These are phyloP conservation scores for Simplicillium aogashimaense DNA, from an alignment of 2,329 filamentous ascomycete genomes.

Conservation along the genomic window DNA sequence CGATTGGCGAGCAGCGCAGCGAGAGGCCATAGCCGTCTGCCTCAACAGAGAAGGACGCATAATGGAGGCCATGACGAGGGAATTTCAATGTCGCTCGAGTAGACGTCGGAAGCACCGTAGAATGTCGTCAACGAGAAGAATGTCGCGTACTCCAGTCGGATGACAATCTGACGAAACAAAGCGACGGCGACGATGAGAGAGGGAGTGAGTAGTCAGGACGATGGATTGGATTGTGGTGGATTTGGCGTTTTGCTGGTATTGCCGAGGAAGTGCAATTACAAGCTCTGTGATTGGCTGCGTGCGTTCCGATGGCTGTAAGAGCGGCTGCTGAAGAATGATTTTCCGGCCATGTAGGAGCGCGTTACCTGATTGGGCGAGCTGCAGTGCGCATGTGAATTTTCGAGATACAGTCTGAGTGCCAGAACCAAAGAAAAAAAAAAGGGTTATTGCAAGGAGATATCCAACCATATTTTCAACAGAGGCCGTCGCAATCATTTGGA, in stretches of 20 bases:
- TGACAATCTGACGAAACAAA: too few relatives aligned
- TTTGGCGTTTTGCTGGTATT: conserved; percentile 19
- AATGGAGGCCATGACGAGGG: conserved; percentile 43
- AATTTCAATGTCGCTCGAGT: neutral
- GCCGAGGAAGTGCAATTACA: conserved; percentile 41
- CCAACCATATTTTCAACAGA: too few relatives aligned
- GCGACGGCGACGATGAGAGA: neutral
- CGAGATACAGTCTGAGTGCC: conserved; percentile 2
- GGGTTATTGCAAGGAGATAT: too few relatives aligned
- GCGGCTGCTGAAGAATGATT: conserved; percentile 17
- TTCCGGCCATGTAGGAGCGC: conserved; percentile 6
- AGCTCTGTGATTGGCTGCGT: conserved; percentile 31
- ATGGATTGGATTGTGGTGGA: conserved; percentile 8
- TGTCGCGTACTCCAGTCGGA: too few relatives aligned
- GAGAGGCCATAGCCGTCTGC: conserved; percentile 36
- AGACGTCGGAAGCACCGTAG: conserved; percentile 12
- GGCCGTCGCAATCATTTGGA: too few relatives aligned
- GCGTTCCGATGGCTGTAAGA: conserved; percentile 14
- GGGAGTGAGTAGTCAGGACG: conserved; percentile 4
- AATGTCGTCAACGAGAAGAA: conserved; percentile 8
- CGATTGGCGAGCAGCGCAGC: conserved; percentile 23
- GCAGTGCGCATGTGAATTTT: conserved; percentile 16
- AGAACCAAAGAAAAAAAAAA: neutral
- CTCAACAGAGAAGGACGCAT: conserved; percentile 44
- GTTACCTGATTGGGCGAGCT: conserved; percentile 17